Evolutionary conservation across 495 filamentous ascomycete genomes (phyloP), one percentile per base, ranked within the genome.

Genomic region (Penicillium bialowiezense): DNA sequence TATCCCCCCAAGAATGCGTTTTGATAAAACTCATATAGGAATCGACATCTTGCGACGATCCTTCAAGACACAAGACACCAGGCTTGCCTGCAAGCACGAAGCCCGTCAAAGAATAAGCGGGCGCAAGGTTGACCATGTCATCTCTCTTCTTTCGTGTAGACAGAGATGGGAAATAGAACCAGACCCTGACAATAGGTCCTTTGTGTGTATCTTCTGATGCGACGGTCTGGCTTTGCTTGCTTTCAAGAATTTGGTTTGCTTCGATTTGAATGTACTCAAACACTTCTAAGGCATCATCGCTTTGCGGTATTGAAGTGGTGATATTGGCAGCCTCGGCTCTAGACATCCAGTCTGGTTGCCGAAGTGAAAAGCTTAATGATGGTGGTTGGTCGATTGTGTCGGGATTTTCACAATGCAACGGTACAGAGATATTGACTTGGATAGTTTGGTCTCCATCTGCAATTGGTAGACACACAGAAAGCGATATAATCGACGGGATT

Each of bases 1-100:
- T 72, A 56, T 72, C 69, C 2, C 69, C 69, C 69, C 69, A 72
- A 19, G 69, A 72, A 55, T 72, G 60, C 4, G 69, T 72, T 49
- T 72, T 72, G 41, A 72, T 71, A 26, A 68, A 72, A 19, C 58
- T 67, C 69, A 72, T 72, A 36, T 72, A 72, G 13, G 62, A 56
- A 45, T 72, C 69, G 14, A 72, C 60, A 45, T 69, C 55, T 24
- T 29, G 1, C 19, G 67, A 68, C 4, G 8, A 23, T 3, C 69
- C 69, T 52, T 72, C 69, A 1, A 72, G 58, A 49, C 69, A 72
- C 31, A 72, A 51, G 8, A 72, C 65, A 5, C 69, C 69, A 1
- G 69, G 69, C 44, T 72, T 72, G 0, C 69, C 69, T 3, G 69
- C 69, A 21, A 72, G 44, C 21, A 72, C 69, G 44, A 72, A 72